Base-by-base conservation (phyloP, 1,284 basidiomycete species). In the Leucoagaricus sp. region DNA sequence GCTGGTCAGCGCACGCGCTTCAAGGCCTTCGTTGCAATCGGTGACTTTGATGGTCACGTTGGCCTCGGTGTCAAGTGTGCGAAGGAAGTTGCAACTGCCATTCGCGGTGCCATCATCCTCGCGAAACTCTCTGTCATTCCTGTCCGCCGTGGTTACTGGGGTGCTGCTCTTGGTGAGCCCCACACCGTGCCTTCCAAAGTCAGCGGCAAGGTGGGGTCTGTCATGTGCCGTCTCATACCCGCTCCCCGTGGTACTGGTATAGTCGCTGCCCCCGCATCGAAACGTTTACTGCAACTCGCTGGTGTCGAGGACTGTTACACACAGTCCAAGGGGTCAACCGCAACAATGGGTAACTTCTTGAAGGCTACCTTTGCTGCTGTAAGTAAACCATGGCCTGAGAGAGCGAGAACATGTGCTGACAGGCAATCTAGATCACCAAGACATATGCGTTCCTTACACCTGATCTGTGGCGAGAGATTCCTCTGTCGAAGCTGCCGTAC, bases 31-130 rank as follows among this genome's bases (percentile, higher is more conserved):
- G 97, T 99, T 70, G 97, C 97, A 62, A 97, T 99, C 71, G 97
- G 97, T 75, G 97, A 99, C 80, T 93, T 87, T 68, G 94, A 98
- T 72, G 97, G 96, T 60, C 97, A 99, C 77, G 94, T 99, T 69
- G 97, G 96, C 73, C 89, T 99, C 71, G 97, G 96, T 79, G 96
- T 99, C 78, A 99, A 99, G 84, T 98, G 96, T 76, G 96, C 96
- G 69, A 99, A 99, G 85, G 96, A 99, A 85, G 97, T 99, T 68
- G 96, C 97, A 41, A 98, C 96, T 60, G 96, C 97, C 67, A 98
- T 99, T 77, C 95, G 97, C 68, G 96, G 96, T 63, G 96, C 96
- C 62, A 98, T 99, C 78, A 91, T 96, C 77, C 89, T 98, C 61
- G 94, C 95, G 68, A 96, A 99, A 77, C 84, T 98, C 65, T 93